Percentiles rank a stretch among this genome's conserved stretches.
Conservation (phyloP, 2,329 filamentous ascomycete genomes). For the Ambrosiella beaveri region DNA sequence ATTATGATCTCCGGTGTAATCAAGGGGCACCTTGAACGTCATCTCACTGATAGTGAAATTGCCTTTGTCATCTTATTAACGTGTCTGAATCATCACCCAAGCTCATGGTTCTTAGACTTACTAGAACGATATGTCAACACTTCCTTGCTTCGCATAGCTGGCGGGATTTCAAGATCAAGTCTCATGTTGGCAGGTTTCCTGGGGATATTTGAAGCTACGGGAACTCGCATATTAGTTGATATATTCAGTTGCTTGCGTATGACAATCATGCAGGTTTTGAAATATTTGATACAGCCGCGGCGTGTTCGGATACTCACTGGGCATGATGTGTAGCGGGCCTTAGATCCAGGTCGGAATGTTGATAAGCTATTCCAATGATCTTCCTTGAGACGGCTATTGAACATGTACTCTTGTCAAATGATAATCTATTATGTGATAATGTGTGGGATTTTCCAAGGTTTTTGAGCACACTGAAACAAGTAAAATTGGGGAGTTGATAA, state of each 20-base stretch:
- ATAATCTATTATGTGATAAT: too few species aligned
- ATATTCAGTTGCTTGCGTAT: neutral
- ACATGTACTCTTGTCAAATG: neutral
- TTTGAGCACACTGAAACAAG: too few species aligned
- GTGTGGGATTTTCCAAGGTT: too few species aligned
- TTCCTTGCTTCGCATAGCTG: slow-evolving; percentile 3
- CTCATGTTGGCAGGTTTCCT: neutral
- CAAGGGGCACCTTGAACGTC: slow-evolving; percentile 72
- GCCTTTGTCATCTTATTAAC: slow-evolving; percentile 29
- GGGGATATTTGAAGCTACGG: neutral
- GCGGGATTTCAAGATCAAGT: slow-evolving; percentile 6
- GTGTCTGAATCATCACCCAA: neutral
- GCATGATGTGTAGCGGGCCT: slow-evolving; percentile 2
- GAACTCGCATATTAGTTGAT: neutral
- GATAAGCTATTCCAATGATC: neutral
- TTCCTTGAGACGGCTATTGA: neutral
- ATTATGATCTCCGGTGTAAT: slow-evolving; percentile 41
- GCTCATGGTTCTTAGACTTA: neutral
- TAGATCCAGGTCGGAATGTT: slow-evolving; percentile 2
- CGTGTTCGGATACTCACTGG: neutral
- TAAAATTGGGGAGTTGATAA: too few species aligned
- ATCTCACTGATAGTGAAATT: slow-evolving; percentile 63
- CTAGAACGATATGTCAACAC: slow-evolving; percentile 9
- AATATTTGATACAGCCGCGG: neutral
- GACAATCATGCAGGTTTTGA: neutral